Conservation (phyloP, 2,329 filamentous ascomycete genomes). For the Thelonectria olida region DNA sequence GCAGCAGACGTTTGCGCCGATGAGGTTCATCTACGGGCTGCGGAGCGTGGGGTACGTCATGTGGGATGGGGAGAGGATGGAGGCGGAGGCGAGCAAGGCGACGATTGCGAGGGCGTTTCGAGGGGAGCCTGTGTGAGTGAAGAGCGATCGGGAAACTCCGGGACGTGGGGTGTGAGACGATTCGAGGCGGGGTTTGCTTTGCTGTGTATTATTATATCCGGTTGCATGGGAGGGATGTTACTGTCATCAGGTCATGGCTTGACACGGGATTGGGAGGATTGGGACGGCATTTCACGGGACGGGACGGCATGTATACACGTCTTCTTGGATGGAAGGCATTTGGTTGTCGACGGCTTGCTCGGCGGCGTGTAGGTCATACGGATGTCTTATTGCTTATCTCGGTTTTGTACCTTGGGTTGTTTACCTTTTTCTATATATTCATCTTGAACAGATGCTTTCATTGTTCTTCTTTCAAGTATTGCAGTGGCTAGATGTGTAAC, state of each 20-base stretch:
- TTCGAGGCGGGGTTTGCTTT: background rate
- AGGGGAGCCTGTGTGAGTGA: slow-evolving; percentile 29
- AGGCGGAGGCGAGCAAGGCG: slow-evolving; percentile 25
- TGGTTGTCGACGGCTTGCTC: too few relatives aligned
- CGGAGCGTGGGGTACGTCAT: slow-evolving; percentile 33
- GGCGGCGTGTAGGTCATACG: too few relatives aligned
- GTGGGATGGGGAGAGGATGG: slow-evolving; percentile 33
- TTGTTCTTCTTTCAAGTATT: too few relatives aligned
- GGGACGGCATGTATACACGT: background rate
- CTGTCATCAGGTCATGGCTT: background rate
- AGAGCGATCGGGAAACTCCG: background rate
- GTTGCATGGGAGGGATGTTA: background rate
- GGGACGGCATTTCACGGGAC: background rate
- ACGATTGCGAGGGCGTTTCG: slow-evolving; percentile 29
- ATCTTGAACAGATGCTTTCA: too few relatives aligned
- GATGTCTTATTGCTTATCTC: background rate
- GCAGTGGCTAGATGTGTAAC: too few relatives aligned
- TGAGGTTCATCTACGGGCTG: slow-evolving; percentile 31
- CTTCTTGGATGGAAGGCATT: background rate
- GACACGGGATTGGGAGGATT: background rate
- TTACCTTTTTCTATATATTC: too few relatives aligned
- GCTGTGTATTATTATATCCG: background rate
- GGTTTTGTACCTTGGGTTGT: too few relatives aligned
- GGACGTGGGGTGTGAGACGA: background rate
- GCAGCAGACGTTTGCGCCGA: slow-evolving; percentile 24